Evolutionary conservation across 2,329 filamentous ascomycete genomes (phyloP), one percentile per base, ranked within the genome.

Genomic region (Pseudodiploospora longispora): DNA sequence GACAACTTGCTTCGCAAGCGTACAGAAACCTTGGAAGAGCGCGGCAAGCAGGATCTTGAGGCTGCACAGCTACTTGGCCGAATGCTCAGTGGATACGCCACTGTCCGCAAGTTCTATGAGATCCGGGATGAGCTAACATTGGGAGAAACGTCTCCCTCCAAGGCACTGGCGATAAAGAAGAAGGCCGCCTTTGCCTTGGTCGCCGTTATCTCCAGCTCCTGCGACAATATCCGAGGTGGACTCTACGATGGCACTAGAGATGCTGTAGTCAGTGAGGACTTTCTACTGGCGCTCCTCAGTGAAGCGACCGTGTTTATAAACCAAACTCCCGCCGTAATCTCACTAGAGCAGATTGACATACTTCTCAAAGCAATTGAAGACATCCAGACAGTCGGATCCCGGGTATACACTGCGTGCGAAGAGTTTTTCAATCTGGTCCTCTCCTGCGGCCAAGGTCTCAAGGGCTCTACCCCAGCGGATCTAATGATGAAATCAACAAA

Each of bases 1-100:
- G 72, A 72, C 43, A 70, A 74, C 10, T 72, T 97, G 35, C 74
- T 96, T 42, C 75, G 74, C 43, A 80, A 83, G 41, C 85, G 89
- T 9, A 83, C 83, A 52, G 66, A 77, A 10, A 83, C 85, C 1
- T 72, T 97, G 3, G 79, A 83, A 44, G 71, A 78, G 30, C 80
- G 91, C 42, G 85, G 87, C 5, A 75, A 76, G 28, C 75, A 83
- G 42, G 91, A 96, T 55, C 68, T 85, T 30, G 84, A 90, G 58
- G 90, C 88, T 6, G 91, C 90, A 6, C 77, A 86, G 53, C 76
- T 95, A 8, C 73, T 97, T 3, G 87, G 90, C 38, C 85, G 84
- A 49, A 84, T 90, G 66, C 80, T 96, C 7, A 93, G 87, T 60
- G 91, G 91, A 27, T 97, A 97, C 58, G 91, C 90, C 27, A 95